Base-by-base conservation (phyloP, 192 early-diverging fungal genomes). In the Coemansia sp. region DNA sequence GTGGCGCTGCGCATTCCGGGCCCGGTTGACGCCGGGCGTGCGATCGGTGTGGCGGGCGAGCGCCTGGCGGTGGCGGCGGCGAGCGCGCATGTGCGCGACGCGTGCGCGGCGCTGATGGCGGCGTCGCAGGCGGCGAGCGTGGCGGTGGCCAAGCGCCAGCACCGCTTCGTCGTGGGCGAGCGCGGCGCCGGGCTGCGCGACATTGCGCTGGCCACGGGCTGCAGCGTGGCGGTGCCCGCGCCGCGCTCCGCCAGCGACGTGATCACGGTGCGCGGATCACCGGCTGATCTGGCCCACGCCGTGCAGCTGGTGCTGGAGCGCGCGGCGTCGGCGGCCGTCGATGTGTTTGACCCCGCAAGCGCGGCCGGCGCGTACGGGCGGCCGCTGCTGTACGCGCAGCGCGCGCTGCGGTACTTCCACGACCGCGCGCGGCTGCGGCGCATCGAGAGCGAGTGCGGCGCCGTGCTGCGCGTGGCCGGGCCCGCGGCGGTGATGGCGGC, bases 101-200 rank as follows among this genome's bases (percentile, higher is more conserved):
- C 83, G 1, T 88, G 90, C 64, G 80, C 73, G 6, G 77, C 89
- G 25, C 82, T 98, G 56, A 80, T 91, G 68, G 82, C 83, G 20
- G 87, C 70, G 31, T 90, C 92, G 49, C 77, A 87, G 35, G 88
- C 86, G 11, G 72, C 92, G 47, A 79, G 82, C 2, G 85, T 95
- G 47, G 84, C 85, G 41, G 84, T 98, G 43, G 90, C 92, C 43
- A 97, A 98, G 84, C 90, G 91, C 57, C 94, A 97, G 79, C 97
- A 98, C 76, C 91, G 89, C 43, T 97, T 95, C 74, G 80, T 99
- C 20, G 84, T 96, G 35, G 96, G 96, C 14, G 76, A 88, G 32
- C 88, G 91, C 74, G 94, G 92, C 29, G 73, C 86, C 25, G 85
- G 85, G 24, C 84, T 98, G 49, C 84, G 89, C 54, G 95, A 97